Conservation (phyloP, 306 rosid species). For the Benincasa hispida region DNA sequence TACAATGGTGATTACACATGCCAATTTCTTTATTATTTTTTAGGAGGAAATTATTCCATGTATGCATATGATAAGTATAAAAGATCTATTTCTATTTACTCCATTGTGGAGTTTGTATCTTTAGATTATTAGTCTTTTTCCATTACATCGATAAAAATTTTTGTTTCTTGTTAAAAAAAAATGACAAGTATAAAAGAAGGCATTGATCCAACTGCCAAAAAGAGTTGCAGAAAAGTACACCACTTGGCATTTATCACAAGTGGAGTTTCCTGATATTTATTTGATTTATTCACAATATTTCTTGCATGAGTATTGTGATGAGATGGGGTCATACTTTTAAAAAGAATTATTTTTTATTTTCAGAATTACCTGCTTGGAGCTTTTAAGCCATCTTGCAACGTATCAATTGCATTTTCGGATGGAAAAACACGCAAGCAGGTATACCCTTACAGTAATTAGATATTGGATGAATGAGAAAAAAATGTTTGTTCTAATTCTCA, state of each 20-base stretch:
- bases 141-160: too few species aligned
- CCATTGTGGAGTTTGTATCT: too few species aligned
- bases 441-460: not conserved
- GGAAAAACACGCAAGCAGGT: conserved; percentile 97
- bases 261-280: not conserved
- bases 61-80: not conserved
- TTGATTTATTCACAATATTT: not conserved
- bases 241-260: not conserved
- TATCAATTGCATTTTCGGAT: conserved; percentile 66
- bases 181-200: not conserved
- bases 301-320: not conserved
- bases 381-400: conserved; percentile 91
- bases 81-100: not conserved
- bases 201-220: not conserved
- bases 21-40: not conserved
- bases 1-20: not conserved
- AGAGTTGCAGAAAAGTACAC: not conserved
- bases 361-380: conserved; percentile 98
- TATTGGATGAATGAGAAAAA: not conserved
- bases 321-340: not conserved
- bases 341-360: not conserved
- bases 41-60: not conserved
- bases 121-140: too few species aligned
- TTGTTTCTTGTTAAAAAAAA: too few species aligned
- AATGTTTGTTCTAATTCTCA: not conserved